These are phyloP conservation scores for Pyricularia sp. DNA, from an alignment of 2,329 filamentous ascomycete species.

Conservation along the genomic window DNA sequence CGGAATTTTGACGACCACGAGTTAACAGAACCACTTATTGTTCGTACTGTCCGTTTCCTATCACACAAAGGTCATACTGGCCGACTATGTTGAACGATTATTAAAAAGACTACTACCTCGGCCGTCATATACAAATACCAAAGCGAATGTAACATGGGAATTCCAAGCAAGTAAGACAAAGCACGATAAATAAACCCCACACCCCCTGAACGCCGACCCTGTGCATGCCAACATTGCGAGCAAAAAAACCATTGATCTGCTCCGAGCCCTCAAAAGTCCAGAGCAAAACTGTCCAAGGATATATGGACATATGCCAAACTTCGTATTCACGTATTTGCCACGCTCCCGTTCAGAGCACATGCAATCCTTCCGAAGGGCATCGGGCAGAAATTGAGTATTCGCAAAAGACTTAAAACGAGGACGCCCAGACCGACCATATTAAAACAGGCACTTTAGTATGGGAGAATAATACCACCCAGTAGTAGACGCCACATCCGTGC, in stretches of 20 bases:
- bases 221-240: neutral
- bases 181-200: neutral
- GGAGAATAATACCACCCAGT: neutral
- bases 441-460: neutral
- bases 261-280: neutral
- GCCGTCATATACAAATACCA: neutral
- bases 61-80: too few species aligned
- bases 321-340: neutral
- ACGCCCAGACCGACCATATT: neutral
- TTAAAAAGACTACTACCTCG: neutral
- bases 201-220: neutral
- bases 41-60: too few species aligned
- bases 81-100: neutral
- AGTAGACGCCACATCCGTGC: neutral
- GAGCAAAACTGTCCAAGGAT: neutral
- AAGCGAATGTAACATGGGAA: neutral
- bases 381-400: neutral
- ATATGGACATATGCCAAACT: neutral
- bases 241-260: neutral
- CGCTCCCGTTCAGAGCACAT: neutral
- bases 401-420: neutral
- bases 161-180: neutral
- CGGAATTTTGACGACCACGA: neutral
- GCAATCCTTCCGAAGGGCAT: neutral
- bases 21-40: too few species aligned